Percentiles rank a stretch among this genome's conserved stretches.
phyloP scores from a whole-genome alignment of 805 yeast genomes.

The Metschnikowia kunwiensis region DNA sequence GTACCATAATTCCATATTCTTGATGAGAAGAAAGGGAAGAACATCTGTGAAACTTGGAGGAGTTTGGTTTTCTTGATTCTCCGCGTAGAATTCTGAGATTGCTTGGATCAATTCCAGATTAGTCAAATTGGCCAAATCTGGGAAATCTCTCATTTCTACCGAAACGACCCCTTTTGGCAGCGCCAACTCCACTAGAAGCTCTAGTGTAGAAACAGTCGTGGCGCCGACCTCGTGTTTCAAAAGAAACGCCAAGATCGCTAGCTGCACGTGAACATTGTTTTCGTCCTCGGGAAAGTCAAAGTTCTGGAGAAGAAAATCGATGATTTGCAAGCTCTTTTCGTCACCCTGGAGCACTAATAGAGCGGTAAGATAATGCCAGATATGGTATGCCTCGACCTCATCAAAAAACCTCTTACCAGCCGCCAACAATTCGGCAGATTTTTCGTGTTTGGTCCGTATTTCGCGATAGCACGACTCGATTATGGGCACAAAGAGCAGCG shows the following conservation, averaged over 20 bases:
- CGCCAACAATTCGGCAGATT: constrained; percentile 41
- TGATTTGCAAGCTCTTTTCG: constrained; percentile 39
- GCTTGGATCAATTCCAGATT: not conserved
- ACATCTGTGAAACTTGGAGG: not conserved
- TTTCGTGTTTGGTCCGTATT: not conserved
- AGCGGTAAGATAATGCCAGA: constrained; percentile 65
- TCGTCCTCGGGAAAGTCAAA: constrained; percentile 87
- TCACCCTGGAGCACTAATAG: constrained; percentile 35
- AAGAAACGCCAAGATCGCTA: constrained; percentile 53
- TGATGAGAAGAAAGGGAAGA: constrained; percentile 20
- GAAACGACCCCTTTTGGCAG: constrained; percentile 58
- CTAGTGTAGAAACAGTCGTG: constrained; percentile 41
- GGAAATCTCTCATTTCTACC: not conserved
- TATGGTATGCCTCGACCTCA: constrained; percentile 73
- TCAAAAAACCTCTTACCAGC: constrained; percentile 75
- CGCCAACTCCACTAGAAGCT: constrained; percentile 47
- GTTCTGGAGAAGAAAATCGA: constrained; percentile 56
- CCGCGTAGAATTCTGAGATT: constrained; percentile 2
- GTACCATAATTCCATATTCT: constrained; percentile 19
- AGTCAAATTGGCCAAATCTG: not conserved
- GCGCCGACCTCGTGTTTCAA: constrained; percentile 17
- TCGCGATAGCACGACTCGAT: constrained; percentile 44
- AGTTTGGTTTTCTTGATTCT: not conserved
- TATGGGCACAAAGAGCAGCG: constrained; percentile 64
- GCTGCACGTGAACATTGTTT: constrained; percentile 76